These are phyloP conservation scores for Phycomyces blakesleeanus DNA, from an alignment of 192 early-diverging fungal genomes.

Conservation along the genomic window DNA sequence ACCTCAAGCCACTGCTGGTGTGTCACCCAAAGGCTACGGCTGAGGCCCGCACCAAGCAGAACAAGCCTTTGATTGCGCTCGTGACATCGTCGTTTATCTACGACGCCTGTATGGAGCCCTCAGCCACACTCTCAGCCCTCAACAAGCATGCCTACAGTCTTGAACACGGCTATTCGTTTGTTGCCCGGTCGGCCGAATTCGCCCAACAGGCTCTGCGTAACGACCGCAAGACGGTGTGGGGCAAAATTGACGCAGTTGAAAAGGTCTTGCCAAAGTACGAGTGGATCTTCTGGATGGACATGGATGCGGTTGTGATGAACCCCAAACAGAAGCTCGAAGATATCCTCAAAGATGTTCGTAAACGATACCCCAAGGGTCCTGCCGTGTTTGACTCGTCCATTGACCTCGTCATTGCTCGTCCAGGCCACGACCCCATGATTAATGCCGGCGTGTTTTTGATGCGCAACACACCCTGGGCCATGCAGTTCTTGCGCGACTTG, in stretches of 20 bases:
- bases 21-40: constrained; percentile 23
- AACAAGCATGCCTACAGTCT: constrained; percentile 53
- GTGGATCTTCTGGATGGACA: constrained; percentile 62
- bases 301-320: constrained; percentile 56
- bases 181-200: constrained; percentile 53
- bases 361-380: constrained; percentile 17
- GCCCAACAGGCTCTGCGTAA: constrained; percentile 40
- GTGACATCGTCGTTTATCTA: constrained; percentile 55
- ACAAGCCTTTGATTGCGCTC: constrained; percentile 35
- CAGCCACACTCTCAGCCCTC: constrained; percentile 38
- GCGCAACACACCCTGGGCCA: constrained; percentile 52
- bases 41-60: constrained; percentile 11
- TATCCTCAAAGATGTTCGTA: constrained; percentile 37
- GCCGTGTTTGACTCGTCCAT: constrained; percentile 32
- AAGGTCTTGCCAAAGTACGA: constrained; percentile 56
- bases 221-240: constrained; percentile 55
- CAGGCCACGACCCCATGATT: constrained; percentile 45
- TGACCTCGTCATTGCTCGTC: constrained; percentile 47
- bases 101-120: constrained; percentile 53
- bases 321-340: constrained; percentile 36
- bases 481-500: constrained; percentile 41
- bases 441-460: constrained; percentile 60
- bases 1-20: constrained; percentile 20
- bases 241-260: constrained; percentile 53
- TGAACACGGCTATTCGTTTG: constrained; percentile 50